phyloP scores from a whole-genome alignment of 2,329 filamentous ascomycete species.

The Cryphonectria japonica region DNA sequence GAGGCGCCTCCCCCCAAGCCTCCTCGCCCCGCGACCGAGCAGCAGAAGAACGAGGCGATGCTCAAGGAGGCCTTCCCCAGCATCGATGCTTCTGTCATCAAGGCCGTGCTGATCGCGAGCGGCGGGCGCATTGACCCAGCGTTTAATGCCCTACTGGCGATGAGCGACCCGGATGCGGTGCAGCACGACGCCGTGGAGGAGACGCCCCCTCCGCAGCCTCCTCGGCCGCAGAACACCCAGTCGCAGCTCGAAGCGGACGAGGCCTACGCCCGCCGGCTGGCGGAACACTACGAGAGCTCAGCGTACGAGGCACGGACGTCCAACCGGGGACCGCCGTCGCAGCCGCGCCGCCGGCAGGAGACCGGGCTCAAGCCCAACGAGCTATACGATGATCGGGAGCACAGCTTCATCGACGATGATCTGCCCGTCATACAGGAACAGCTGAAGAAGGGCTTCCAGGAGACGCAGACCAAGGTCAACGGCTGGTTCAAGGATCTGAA shows the following conservation, averaged over 20 bases:
- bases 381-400: slow-evolving; percentile 70
- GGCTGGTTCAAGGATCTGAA: slow-evolving; percentile 88
- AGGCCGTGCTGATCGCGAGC: slow-evolving; percentile 85
- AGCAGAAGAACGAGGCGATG: slow-evolving; percentile 83
- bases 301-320: slow-evolving; percentile 61
- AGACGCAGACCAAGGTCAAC: slow-evolving; percentile 93
- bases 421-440: slow-evolving; percentile 92
- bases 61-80: slow-evolving; percentile 91
- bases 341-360: slow-evolving; percentile 48
- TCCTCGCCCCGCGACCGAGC: slow-evolving; percentile 78
- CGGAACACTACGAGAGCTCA: slow-evolving; percentile 81
- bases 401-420: slow-evolving; percentile 95
- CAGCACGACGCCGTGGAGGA: slow-evolving; percentile 58
- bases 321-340: slow-evolving; percentile 40
- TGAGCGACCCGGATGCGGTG: slow-evolving; percentile 77
- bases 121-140: slow-evolving; percentile 87
- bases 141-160: slow-evolving; percentile 89
- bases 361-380: slow-evolving; percentile 61
- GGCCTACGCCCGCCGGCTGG: slow-evolving; percentile 86
- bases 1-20: slow-evolving; percentile 74
- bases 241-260: slow-evolving; percentile 91
- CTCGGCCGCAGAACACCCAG: slow-evolving; percentile 54
- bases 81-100: slow-evolving; percentile 80
- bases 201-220: slow-evolving; percentile 71
- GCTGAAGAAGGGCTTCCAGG: slow-evolving; percentile 89